phyloP scores from a whole-genome alignment of 768 basidiomycete genomes.

The Boletus insuetus region DNA sequence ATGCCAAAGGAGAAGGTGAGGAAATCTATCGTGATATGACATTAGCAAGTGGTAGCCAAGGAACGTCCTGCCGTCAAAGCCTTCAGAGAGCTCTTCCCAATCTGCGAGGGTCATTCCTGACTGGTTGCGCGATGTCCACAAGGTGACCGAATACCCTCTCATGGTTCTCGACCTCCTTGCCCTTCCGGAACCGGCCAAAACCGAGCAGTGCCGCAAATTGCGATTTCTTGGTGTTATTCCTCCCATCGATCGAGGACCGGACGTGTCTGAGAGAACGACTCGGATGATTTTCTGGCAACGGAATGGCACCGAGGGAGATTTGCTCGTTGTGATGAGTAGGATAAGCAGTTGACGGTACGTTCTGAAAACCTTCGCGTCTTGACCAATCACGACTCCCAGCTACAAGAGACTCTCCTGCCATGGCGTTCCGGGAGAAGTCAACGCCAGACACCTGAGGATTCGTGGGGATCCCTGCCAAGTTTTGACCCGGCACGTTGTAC shows the following conservation, averaged over 20 bases:
- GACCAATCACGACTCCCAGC: not conserved
- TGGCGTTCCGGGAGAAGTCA: not conserved
- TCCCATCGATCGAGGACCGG: too few species aligned
- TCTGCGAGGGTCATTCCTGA: not conserved
- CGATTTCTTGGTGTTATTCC: slow-evolving; percentile 2
- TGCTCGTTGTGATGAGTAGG: not conserved
- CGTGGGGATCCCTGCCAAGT: not conserved
- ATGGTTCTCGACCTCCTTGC: not conserved
- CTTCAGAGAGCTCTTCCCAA: not conserved
- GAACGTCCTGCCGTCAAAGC: not conserved
- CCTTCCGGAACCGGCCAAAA: slow-evolving; percentile 1
- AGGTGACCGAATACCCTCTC: slow-evolving; percentile 15
- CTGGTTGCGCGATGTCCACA: slow-evolving; percentile 4
- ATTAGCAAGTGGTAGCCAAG: not conserved
- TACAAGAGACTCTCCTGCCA: not conserved
- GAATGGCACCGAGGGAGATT: not conserved
- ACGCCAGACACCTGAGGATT: not conserved
- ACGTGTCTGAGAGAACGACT: too few species aligned
- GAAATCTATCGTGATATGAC: not conserved
- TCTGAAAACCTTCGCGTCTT: not conserved
- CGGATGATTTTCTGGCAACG: too few species aligned
- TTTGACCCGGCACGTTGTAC: too few species aligned
- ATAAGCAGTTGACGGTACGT: not conserved
- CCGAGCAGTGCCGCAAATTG: slow-evolving; percentile 9
- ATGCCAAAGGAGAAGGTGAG: not conserved